Conservation (phyloP, 75 land plant genomes). For the Larix kaempferi region DNA sequence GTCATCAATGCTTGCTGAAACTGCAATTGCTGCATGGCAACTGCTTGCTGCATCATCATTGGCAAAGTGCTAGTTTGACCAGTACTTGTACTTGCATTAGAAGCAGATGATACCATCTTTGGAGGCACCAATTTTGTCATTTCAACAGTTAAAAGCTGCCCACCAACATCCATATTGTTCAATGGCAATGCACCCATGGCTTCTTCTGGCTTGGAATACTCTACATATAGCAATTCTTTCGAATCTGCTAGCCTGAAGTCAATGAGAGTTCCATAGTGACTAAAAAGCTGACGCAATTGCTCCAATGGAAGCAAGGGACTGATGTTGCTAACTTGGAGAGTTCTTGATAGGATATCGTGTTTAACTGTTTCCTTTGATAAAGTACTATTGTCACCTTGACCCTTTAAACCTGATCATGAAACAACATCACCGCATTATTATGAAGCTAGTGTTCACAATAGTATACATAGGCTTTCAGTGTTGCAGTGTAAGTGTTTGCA, state of each 20-base stretch:
- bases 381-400: conserved; percentile 16
- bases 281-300: conserved; percentile 61
- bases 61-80: conserved; percentile 17
- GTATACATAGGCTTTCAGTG: conserved; percentile 26
- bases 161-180: conserved; percentile 90
- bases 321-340: background rate
- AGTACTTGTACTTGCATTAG: conserved; percentile 7
- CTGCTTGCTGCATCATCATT: conserved; percentile 52
- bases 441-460: conserved; percentile 19
- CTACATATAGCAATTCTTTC: background rate
- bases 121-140: conserved; percentile 77
- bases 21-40: conserved; percentile 49
- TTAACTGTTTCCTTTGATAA: conserved; percentile 14
- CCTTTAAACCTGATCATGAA: conserved; percentile 19
- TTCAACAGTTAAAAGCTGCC: conserved; percentile 80
- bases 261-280: conserved; percentile 78
- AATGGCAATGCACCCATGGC: conserved; percentile 78
- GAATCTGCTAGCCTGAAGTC: conserved; percentile 14
- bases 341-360: background rate
- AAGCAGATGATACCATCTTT: conserved; percentile 15
- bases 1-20: conserved; percentile 49
- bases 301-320: background rate
- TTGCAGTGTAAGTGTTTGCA: conserved; percentile 6
- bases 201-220: conserved; percentile 53
- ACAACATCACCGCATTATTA: conserved; percentile 27